Evolutionary conservation across 1,139 yeast genomes (phyloP), one percentile per base, ranked within the genome.

Genomic region (Wickerhamiella pararugosa): DNA sequence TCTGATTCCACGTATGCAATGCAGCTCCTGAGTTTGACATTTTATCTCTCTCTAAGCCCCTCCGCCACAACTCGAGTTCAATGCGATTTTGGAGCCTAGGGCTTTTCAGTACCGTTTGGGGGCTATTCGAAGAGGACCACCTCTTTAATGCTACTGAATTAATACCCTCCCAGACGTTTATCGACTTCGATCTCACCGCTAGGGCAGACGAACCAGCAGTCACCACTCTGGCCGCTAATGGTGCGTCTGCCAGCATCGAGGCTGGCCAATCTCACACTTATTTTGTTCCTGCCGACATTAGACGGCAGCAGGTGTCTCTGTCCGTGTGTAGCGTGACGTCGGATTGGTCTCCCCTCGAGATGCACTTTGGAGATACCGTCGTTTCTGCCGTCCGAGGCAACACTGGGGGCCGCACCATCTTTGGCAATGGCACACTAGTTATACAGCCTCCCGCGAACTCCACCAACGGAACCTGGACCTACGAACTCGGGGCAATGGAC

Each of bases 401-500:
- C n/a, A 8, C n/a, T 8, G 31, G 31, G 3, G n/a, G 31, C 31
- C 31, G 31, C 31, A 8, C n/a, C n/a, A 29, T n/a, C 31, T 8
- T 29, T 15, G 10, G 38, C 3, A 41, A 41, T 11, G 40, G 40
- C 27, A 41, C 43, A 2, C 10, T 41, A 6, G 29, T 41, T 5
- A 9, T 11, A 3, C 21, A 37, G 1, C 43, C 43, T 1, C 5
- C 34, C 7, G 15, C 42, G 7, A 32, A n/a, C 34, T 7, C 34
- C 9, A 7, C n/a, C 4, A 36, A 45, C 31, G 49, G 52, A 30
- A 38, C 49, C 11, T 62, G 65, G 64, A 47, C 58, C 2, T 81
- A 79, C 53, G 75, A 77, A 55, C 60, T 86, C 31, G 90, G 86
- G 2, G 71, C 76, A 2, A 80, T 29, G 70, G 76, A 67, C 5